These are phyloP conservation scores for Paraconiothyrium brasiliense DNA, from an alignment of 2,329 filamentous ascomycete genomes.

Conservation along the genomic window DNA sequence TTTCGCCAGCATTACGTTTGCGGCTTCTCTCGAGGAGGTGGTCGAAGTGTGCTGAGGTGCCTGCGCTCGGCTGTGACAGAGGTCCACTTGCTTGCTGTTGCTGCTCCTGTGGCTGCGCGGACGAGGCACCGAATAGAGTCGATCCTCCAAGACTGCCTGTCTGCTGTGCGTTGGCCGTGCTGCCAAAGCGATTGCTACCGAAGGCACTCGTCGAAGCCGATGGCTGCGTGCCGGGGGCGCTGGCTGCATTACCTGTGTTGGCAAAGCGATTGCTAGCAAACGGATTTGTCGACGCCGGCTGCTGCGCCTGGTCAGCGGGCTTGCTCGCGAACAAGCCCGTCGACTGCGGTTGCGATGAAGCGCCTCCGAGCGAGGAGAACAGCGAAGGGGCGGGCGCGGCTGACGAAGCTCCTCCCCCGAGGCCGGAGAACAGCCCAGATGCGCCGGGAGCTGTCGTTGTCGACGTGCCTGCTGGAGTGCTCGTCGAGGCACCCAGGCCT, in stretches of 20 bases:
- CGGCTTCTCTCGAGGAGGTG: constrained; percentile 70
- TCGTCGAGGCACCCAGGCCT: constrained; percentile 34
- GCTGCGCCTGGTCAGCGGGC: constrained; percentile 33
- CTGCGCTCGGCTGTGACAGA: constrained; percentile 44
- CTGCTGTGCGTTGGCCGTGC: constrained; percentile 37
- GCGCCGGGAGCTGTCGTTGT: constrained; percentile 40
- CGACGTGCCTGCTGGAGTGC: constrained; percentile 34
- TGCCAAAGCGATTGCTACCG: constrained; percentile 1
- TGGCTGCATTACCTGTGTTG: constrained; percentile 24
- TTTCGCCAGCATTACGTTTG: constrained; percentile 74
- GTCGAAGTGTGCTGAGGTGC: constrained; percentile 68
- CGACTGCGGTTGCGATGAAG: constrained; percentile 34
- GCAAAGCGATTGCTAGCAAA: neutral
- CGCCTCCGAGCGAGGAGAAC: constrained; percentile 32
- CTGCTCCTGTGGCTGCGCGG: constrained; percentile 34
- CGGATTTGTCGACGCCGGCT: constrained; percentile 32
- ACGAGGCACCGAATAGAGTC: constrained; percentile 37
- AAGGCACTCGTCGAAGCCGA: neutral
- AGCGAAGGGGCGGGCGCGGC: constrained; percentile 30
- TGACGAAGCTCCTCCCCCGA: constrained; percentile 49
- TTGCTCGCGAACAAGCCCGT: constrained; percentile 32
- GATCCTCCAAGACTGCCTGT: constrained; percentile 37
- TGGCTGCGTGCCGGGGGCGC: neutral
- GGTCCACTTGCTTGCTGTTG: constrained; percentile 45
- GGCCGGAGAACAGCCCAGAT: constrained; percentile 46